Percentiles rank a stretch among this genome's conserved stretches.
phyloP scores from a whole-genome alignment of 176 grass and related monocot species.

The Saccharum officinarum region DNA sequence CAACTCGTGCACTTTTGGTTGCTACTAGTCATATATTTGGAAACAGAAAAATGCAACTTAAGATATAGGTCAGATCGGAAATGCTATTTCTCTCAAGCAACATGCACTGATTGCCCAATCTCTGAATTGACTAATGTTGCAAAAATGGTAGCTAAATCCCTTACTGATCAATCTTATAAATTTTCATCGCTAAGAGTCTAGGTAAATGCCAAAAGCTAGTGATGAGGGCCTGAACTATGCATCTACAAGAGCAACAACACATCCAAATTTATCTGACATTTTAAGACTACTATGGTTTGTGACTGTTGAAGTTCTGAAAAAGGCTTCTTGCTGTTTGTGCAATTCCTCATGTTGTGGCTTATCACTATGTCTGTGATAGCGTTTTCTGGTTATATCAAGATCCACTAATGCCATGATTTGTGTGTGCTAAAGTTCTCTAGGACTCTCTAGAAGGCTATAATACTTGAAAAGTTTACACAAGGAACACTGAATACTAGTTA shows the following conservation, averaged over 20 bases:
- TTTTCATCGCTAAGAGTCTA: not conserved
- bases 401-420: not conserved
- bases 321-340: not conserved
- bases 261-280: not conserved
- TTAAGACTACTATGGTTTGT: not conserved
- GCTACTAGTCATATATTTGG: not conserved
- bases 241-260: not conserved
- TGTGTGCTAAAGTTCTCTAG: not conserved
- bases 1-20: not conserved
- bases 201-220: not conserved
- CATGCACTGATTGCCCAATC: not conserved
- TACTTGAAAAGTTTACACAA: not conserved
- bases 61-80: not conserved
- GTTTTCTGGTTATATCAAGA: not conserved
- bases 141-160: not conserved
- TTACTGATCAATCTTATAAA: not conserved
- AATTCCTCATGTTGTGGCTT: not conserved
- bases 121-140: not conserved
- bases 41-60: not conserved
- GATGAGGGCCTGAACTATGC: not conserved
- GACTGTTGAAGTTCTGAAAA: not conserved
- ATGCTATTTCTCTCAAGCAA: not conserved
- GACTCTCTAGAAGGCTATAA: not conserved
- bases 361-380: not conserved
- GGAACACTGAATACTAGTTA: not conserved